Evolutionary conservation across 345 rosid genomes (phyloP).

Genomic region (Aegle marmelos): DNA sequence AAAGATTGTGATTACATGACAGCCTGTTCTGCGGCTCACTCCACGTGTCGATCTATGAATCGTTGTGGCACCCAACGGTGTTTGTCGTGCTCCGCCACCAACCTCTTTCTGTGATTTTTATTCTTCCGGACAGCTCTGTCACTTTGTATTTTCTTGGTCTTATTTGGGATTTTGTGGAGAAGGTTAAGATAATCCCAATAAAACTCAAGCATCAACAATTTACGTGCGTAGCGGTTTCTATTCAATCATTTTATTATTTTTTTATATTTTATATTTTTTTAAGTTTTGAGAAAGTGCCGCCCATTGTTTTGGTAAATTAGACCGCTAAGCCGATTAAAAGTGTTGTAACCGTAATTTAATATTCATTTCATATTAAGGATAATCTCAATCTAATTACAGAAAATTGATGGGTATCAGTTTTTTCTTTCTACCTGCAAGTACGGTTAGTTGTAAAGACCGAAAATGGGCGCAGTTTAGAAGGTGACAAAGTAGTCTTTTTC

Average conservation of each 20-base stretch:
- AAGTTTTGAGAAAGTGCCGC: not conserved
- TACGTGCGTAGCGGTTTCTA: conserved; percentile 10
- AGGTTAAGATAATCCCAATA: not conserved
- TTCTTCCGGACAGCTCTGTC: conserved; percentile 26
- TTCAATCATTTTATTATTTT: not conserved
- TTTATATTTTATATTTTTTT: not conserved
- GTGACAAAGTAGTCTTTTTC: not conserved
- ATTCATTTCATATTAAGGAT: not conserved
- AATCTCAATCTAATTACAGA: not conserved
- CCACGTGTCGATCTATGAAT: conserved; percentile 5
- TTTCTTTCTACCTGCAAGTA: not conserved
- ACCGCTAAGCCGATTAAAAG: not conserved
- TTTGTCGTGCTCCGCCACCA: conserved; percentile 4
- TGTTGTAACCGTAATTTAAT: not conserved
- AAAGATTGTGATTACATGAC: conserved; percentile 12
- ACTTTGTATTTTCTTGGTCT: not conserved
- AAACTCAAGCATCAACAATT: not conserved
- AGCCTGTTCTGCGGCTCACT: conserved; percentile 10
- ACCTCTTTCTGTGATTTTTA: conserved; percentile 10
- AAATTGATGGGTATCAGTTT: not conserved
- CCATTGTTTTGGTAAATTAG: conserved; percentile 5
- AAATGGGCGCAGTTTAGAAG: not conserved
- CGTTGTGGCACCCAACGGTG: not conserved
- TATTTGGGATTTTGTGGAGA: not conserved
- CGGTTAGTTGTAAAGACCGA: not conserved